A percentile compares a stretch with the other conserved stretches of the same genome.
phyloP scores from a whole-genome alignment of 306 rosid genomes.

The Prunus fruticosa region DNA sequence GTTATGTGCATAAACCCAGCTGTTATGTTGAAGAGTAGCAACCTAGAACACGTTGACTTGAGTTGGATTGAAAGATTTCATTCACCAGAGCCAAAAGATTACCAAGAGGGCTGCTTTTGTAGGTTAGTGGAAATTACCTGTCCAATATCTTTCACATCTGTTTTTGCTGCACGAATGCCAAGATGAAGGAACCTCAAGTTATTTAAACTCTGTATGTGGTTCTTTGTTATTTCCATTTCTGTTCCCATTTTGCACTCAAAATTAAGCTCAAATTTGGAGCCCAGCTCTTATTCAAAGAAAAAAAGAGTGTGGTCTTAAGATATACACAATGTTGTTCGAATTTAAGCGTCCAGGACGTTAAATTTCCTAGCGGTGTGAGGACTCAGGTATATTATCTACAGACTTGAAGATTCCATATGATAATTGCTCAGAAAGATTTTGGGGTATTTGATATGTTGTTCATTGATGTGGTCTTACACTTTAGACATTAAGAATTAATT shows the following conservation, averaged over 20 bases:
- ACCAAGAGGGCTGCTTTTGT: conserved; percentile 68
- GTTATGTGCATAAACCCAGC: conserved; percentile 5
- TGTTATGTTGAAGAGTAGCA: conserved; percentile 29
- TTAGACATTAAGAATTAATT: not conserved
- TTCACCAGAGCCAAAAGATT: conserved; percentile 17
- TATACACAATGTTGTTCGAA: conserved; percentile 38
- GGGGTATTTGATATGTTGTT: not conserved
- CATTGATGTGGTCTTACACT: not conserved
- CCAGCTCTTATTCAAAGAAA: not conserved
- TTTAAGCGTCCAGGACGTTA: conserved; percentile 84
- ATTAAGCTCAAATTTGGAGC: conserved; percentile 12
- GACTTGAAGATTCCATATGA: not conserved
- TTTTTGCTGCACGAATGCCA: conserved; percentile 59
- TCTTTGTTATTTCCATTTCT: not conserved
- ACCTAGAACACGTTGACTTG: conserved; percentile 18
- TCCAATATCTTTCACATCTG: conserved; percentile 37
- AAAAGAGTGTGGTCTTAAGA: conserved; percentile 20
- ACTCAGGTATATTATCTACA: conserved; percentile 69
- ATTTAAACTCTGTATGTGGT: conserved; percentile 28
- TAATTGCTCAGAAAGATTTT: not conserved
- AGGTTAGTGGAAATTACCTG: conserved; percentile 50
- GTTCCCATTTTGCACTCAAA: not conserved
- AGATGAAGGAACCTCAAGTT: conserved; percentile 67
- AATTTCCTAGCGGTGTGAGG: conserved; percentile 82
- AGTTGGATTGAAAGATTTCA: conserved; percentile 23